phyloP scores from a whole-genome alignment of 768 basidiomycete genomes.

The Austroboletus festivus region DNA sequence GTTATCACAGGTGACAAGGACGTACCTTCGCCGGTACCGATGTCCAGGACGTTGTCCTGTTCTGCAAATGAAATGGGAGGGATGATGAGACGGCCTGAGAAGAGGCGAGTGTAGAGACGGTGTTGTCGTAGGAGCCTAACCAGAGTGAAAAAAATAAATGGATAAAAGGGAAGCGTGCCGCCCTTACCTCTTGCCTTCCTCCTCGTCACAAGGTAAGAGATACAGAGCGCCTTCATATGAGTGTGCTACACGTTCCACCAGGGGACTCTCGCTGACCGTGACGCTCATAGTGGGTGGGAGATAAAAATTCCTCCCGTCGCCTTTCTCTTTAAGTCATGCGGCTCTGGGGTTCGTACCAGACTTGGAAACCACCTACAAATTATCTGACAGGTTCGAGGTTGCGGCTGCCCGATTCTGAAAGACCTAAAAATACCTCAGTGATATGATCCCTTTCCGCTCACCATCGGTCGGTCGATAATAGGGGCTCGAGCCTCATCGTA shows the following conservation, averaged over 20 bases:
- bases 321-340: too few relatives aligned
- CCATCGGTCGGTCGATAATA: too few relatives aligned
- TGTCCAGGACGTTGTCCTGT: neutral
- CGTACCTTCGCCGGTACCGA: neutral
- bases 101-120: slow-evolving; percentile 15
- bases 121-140: slow-evolving; percentile 15
- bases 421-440: too few relatives aligned
- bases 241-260: slow-evolving; percentile 17
- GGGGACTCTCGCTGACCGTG: neutral
- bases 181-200: slow-evolving; percentile 23
- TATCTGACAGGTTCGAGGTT: too few relatives aligned
- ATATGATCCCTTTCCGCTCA: too few relatives aligned
- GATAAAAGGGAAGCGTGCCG: neutral
- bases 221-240: slow-evolving; percentile 21
- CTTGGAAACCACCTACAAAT: too few relatives aligned
- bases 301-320: too few relatives aligned
- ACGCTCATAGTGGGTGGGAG: slow-evolving; percentile 4
- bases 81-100: slow-evolving; percentile 18
- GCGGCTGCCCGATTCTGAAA: too few relatives aligned
- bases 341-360: too few relatives aligned
- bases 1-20: neutral
- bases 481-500: too few relatives aligned
- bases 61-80: neutral
- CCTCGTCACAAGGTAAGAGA: slow-evolving; percentile 25
- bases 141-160: neutral